Base-by-base conservation (phyloP, 73 alveolate genomes). In the Paramecium sexaurelia region DNA sequence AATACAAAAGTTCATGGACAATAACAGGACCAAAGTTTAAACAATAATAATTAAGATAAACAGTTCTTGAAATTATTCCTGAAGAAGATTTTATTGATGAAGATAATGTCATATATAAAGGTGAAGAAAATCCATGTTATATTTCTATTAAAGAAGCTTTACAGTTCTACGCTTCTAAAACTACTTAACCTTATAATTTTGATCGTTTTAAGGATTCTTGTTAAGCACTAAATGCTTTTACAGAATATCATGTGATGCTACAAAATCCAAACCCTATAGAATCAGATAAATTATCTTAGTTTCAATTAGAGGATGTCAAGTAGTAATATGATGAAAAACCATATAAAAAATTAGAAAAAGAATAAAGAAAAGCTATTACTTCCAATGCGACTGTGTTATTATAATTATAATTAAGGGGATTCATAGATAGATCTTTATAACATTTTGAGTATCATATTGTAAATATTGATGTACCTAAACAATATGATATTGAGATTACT, bases 301-400 rank as follows among this genome's bases (percentile, higher is more conserved):
- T 36, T 6, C 8, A 27, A 33, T 39, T 73, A 17, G 87, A 73
- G n/a, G 55, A 73, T 8, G 37, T 73, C 36, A 36, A 10, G 43
- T 73, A 27, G 19, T 9, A 24, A 5, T 1, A 73, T n/a, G 87
- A 73, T 3, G 87, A 27, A 20, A 73, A 33, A 73, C 57, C n/a
- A 0, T 73, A 73, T 19, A 73, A 73, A 10, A 73, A 39, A n/a
- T 36, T 73, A 36, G 87, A 73, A n/a, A 95, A 92, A 66, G 96
- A 94, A 45, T 92, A 95, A 55, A 95, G 95, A 85, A 84, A 92
- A 45, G 95, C 92, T 67, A 27, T 95, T 11, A 88, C 91, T 24
- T 92, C 91, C 36, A 73, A 94, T n/a, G 95, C 95, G 13, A 97
- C 97, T 7, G 92, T 94, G 47, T 78, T 95, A 9, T 94, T 95